Conservation (phyloP, 1,139 yeast genomes). For the Kodamaea derodonti region DNA sequence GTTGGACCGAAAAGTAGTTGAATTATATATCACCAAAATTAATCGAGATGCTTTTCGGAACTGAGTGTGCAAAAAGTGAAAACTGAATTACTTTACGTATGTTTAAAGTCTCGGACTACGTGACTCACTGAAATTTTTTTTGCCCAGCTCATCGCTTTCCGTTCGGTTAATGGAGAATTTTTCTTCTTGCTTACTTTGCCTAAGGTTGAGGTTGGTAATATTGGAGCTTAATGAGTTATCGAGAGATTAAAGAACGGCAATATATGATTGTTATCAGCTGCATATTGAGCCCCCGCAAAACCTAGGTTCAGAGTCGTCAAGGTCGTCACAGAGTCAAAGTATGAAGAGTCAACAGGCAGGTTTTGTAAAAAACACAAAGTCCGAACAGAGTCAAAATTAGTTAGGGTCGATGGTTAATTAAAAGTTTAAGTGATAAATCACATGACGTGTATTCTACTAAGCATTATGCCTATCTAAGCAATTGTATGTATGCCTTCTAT, state of each 20-base stretch:
- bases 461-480: too few species aligned
- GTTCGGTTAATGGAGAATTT: constrained; percentile 1
- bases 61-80: not conserved
- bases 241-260: constrained; percentile 1
- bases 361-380: not conserved
- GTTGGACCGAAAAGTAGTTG: not conserved
- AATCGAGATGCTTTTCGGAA: not conserved
- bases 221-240: too few species aligned
- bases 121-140: not conserved
- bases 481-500: too few species aligned
- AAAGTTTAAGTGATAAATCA: too few species aligned
- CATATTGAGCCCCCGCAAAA: constrained; percentile 3
- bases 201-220: too few species aligned
- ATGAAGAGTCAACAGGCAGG: not conserved
- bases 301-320: not conserved
- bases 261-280: constrained; percentile 3
- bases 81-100: not conserved
- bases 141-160: not conserved
- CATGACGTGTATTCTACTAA: too few species aligned
- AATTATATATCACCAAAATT: not conserved
- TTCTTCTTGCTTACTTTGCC: constrained; percentile 2
- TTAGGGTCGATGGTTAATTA: too few species aligned
- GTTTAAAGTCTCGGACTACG: not conserved
- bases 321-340: not conserved
- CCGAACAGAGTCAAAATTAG: too few species aligned